Conservation (phyloP, 164 flowering plant species). For the Magnolia sinica region DNA sequence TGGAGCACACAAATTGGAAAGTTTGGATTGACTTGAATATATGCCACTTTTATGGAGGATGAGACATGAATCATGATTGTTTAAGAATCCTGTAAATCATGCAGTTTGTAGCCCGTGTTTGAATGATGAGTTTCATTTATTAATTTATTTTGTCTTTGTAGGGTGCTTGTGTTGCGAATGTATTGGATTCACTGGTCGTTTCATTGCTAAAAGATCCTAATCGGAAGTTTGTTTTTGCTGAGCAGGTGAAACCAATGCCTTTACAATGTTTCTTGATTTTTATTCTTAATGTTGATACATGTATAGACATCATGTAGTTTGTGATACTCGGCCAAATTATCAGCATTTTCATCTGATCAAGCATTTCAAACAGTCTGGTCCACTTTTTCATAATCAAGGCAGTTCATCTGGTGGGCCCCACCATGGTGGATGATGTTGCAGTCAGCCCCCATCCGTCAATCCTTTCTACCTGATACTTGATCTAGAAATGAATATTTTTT, state of each 20-base stretch:
- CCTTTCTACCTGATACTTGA: not conserved
- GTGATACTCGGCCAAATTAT: not conserved
- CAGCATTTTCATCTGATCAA: not conserved
- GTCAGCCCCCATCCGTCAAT: not conserved
- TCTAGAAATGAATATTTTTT: not conserved
- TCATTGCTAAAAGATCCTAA: slow-evolving; percentile 58
- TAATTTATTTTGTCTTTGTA: slow-evolving; percentile 12
- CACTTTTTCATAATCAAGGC: not conserved
- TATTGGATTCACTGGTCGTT: slow-evolving; percentile 67
- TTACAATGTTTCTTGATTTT: not conserved
- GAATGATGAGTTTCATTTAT: not conserved
- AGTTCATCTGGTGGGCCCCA: not conserved
- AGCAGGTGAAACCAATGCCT: slow-evolving; percentile 45
- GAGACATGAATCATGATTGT: too few relatives aligned
- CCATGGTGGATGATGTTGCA: not conserved
- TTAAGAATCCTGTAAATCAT: too few relatives aligned
- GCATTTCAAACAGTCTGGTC: not conserved
- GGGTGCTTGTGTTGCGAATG: slow-evolving; percentile 77
- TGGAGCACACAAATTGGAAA: too few relatives aligned
- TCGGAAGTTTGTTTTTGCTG: slow-evolving; percentile 75
- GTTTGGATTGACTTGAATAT: too few relatives aligned
- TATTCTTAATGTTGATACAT: not conserved
- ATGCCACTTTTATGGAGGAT: too few relatives aligned
- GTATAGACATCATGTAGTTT: not conserved
- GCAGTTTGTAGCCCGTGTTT: not conserved